Evolutionary conservation across 2,329 filamentous ascomycete species (phyloP).

Genomic region (Penicillium palitans): DNA sequence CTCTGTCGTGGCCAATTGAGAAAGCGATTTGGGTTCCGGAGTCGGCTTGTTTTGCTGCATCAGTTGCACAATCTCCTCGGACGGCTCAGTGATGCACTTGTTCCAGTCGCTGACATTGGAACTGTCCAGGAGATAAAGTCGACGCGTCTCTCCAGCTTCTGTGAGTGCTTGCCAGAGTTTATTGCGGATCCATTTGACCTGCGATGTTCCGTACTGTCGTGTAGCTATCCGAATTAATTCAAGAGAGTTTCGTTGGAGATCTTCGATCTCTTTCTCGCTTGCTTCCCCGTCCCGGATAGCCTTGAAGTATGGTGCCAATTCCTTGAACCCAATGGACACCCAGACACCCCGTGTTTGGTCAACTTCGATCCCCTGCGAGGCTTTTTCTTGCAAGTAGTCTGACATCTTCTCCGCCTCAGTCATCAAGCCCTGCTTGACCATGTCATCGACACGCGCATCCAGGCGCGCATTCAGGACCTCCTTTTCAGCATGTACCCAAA

Average conservation of each 20-base stretch:
- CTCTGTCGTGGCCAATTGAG: constrained; percentile 56
- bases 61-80: constrained; percentile 58
- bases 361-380: constrained; percentile 53
- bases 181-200: constrained; percentile 81
- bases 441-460: constrained; percentile 76
- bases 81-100: constrained; percentile 64
- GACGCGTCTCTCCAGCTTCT: constrained; percentile 54
- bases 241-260: constrained; percentile 60
- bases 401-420: constrained; percentile 60
- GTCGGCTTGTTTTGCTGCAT: constrained; percentile 64
- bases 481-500: constrained; percentile 82
- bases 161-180: constrained; percentile 73
- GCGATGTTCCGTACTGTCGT: constrained; percentile 80
- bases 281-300: constrained; percentile 40
- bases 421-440: constrained; percentile 69
- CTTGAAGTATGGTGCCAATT: constrained; percentile 72
- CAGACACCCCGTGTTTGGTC: constrained; percentile 85
- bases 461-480: constrained; percentile 69
- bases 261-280: constrained; percentile 49
- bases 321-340: constrained; percentile 95
- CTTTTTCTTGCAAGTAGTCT: constrained; percentile 47
- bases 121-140: constrained; percentile 78
- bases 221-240: constrained; percentile 81
- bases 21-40: constrained; percentile 59
- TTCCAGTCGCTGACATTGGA: constrained; percentile 66